Evolutionary conservation across 805 yeast genomes (phyloP).

Genomic region (Pichia rugopelliculosa): DNA sequence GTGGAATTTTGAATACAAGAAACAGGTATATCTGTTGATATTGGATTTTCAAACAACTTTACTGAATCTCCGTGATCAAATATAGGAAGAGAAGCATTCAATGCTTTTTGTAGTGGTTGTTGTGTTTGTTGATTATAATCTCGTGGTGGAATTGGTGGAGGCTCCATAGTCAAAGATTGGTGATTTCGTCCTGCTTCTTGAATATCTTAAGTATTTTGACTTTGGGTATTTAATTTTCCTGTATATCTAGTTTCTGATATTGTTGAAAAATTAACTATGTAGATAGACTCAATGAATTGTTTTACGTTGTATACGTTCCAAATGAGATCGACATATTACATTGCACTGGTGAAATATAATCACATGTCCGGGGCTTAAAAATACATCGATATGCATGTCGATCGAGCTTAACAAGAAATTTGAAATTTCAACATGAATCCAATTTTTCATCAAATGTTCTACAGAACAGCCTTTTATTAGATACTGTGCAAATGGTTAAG

Average conservation of each 20-base stretch:
- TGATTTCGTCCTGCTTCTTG: not conserved
- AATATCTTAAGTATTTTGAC: not conserved
- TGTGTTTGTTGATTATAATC: constrained; percentile 13
- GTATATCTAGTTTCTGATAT: not conserved
- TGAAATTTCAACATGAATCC: no score
- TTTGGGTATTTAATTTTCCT: not conserved
- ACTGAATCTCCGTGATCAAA: not conserved
- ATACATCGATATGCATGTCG: no score
- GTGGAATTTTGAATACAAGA: constrained; percentile 35
- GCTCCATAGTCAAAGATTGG: not conserved
- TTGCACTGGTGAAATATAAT: no score
- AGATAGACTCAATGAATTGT: not conserved
- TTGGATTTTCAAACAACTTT: constrained; percentile 18
- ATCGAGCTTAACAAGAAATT: no score
- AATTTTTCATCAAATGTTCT: no score
- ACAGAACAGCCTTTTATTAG: not conserved
- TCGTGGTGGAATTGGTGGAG: constrained; percentile 23
- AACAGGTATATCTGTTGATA: constrained; percentile 17
- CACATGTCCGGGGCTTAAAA: no score
- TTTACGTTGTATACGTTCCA: no score
- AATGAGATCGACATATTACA: no score
- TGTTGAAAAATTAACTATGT: constrained; percentile 18
- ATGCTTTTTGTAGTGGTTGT: not conserved
- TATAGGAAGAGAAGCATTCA: not conserved
- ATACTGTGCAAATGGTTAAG: constrained; percentile 7